phyloP scores from a whole-genome alignment of 1,139 yeast species.

The Candida glucosophila region DNA sequence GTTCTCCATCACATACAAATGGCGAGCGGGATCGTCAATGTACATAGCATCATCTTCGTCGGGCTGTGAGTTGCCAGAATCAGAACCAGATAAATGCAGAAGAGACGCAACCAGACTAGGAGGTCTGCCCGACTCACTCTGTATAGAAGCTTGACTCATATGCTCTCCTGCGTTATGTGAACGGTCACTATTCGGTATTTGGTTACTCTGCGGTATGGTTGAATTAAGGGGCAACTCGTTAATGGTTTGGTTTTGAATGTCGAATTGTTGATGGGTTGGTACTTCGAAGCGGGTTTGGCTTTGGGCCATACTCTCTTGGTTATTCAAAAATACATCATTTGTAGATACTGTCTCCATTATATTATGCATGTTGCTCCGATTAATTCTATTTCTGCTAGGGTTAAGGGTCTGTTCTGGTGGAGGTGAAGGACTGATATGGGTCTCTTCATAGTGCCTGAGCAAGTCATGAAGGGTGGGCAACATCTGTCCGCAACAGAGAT shows the following conservation, averaged over 20 bases:
- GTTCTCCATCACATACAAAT: constrained; percentile 82
- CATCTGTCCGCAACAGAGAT: constrained; percentile 89
- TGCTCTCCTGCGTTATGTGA: constrained; percentile 10
- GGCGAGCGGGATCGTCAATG: constrained; percentile 90
- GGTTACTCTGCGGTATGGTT: constrained; percentile 6
- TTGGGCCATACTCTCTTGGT: constrained; percentile 11
- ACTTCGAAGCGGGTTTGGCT: constrained; percentile 13
- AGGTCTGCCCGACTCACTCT: constrained; percentile 10
- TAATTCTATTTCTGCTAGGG: constrained; percentile 26
- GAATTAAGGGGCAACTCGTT: constrained; percentile 8
- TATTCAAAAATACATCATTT: constrained; percentile 72
- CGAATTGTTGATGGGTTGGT: constrained; percentile 5
- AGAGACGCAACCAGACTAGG: constrained; percentile 10
- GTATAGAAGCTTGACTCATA: constrained; percentile 11
- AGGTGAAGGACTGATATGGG: constrained; percentile 77
- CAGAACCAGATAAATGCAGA: constrained; percentile 7
- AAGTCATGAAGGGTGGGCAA: constrained; percentile 91
- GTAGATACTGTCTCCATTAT: constrained; percentile 75
- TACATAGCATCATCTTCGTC: constrained; percentile 50
- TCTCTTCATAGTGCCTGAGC: constrained; percentile 91
- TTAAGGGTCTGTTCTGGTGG: constrained; percentile 27
- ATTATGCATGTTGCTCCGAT: constrained; percentile 35
- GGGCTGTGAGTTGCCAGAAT: constrained; percentile 19
- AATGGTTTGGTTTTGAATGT: constrained; percentile 13
- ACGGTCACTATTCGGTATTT: constrained; percentile 8